Base-by-base conservation (phyloP, 2,329 filamentous ascomycete genomes). In the Torrubiella hemipterigena region DNA sequence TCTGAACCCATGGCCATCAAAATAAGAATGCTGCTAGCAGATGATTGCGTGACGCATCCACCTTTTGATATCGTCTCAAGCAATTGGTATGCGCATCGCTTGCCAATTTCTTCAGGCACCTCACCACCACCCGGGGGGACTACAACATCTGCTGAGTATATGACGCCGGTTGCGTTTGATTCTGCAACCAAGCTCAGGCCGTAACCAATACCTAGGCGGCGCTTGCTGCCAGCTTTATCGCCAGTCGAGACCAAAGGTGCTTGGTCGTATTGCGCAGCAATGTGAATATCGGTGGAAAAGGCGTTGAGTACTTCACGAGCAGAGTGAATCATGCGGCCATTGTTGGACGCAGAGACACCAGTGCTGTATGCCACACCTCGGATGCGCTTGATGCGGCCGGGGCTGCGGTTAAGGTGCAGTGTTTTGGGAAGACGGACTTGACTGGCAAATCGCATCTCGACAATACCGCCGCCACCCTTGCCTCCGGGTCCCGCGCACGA, bases 1-100 rank as follows among this genome's bases (percentile, higher is more conserved):
- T 96, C 91, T 1, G 81, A 84, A 0, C 91, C 91, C 91, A 98
- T 96, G 20, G 87, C 85, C 91, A 98, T 98, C 39, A 98, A 64
- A 13, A 78, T 82, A 32, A 98, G 56, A 41, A 94, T 69, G 0
- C 80, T 89, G 4, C 73, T 65, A 5, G 78, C 77, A 3, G 84
- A 81, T 4, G 80, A 69, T 11, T 65, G 67, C 32, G 77, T 79
- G 4, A 83, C 81, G 51, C 85, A 94, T 2, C 91, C 91, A 9
- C 87, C 89, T 44, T 78, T 72, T 31, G 73, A 73, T 38, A 96
- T 79, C 15, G 76, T 70, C 56, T 96, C 87, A 10, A 98, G 63
- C 30, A 98, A 61, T 55, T 95, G 87, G 51, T 82, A 85, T 12
- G 91, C 91, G 52, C 85, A 93, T 47, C 77, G 72, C 55, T 77